Conservation (phyloP, 139 green algal species). For the Prasinococcaceae sp. region DNA sequence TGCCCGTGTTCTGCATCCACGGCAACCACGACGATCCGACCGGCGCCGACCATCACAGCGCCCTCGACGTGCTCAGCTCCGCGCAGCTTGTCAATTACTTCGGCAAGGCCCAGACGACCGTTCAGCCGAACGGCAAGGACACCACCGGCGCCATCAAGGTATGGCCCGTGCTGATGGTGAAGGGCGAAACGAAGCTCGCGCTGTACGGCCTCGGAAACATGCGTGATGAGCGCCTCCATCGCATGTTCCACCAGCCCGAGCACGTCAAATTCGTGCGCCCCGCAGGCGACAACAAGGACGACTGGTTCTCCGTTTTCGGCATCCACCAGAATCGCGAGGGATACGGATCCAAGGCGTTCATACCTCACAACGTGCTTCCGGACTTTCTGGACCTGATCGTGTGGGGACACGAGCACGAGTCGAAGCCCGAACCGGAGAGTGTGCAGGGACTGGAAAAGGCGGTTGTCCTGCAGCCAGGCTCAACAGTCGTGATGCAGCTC, state of each 20-base stretch:
- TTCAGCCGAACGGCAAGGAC: too few species aligned
- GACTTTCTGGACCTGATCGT: slow-evolving; percentile 86
- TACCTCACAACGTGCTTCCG: slow-evolving; percentile 36
- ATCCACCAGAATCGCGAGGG: slow-evolving; percentile 78
- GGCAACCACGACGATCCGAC: slow-evolving; percentile 96
- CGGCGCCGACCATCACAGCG: slow-evolving; percentile 72
- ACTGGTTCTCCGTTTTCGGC: slow-evolving; percentile 90
- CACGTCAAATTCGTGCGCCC: neutral
- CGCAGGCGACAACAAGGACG: slow-evolving; percentile 6
- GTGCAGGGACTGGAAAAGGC: neutral
- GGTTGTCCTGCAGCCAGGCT: slow-evolving; percentile 69
- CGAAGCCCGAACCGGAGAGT: slow-evolving; percentile 45
- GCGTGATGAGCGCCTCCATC: slow-evolving; percentile 76
- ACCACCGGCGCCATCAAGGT: too few species aligned
- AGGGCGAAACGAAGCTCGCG: slow-evolving; percentile 74
- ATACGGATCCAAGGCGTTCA: neutral
- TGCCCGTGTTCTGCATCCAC: slow-evolving; percentile 96
- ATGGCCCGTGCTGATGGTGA: too few species aligned
- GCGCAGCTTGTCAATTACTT: slow-evolving; percentile 95
- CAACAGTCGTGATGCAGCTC: slow-evolving; percentile 57
- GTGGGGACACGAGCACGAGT: slow-evolving; percentile 98
- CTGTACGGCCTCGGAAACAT: slow-evolving; percentile 92
- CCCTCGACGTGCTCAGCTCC: slow-evolving; percentile 79
- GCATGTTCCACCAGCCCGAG: slow-evolving; percentile 48
- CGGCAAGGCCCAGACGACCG: slow-evolving; percentile 81